Evolutionary conservation across 2,329 filamentous ascomycete species (phyloP), one percentile per base, ranked within the genome.

Genomic region (Ophiocordyceps polyrhachis-furcata): DNA sequence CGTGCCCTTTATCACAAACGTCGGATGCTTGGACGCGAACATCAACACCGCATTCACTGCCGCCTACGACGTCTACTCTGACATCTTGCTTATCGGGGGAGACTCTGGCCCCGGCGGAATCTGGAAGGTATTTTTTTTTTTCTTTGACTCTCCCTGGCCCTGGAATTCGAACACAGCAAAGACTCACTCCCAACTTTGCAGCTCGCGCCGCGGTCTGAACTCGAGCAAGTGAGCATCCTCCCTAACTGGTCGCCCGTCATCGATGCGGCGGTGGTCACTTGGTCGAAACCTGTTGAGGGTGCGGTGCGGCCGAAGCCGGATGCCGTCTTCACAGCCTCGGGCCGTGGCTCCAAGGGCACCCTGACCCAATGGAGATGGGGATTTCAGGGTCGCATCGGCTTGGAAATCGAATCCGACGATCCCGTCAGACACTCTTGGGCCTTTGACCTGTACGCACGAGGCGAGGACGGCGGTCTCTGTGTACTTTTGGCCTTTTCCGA

Each of bases 21-120:
- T 84, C 46, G 81, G 82, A 8, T 70, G 71, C 25, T 43, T 76
- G 84, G 50, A 70, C 44, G 82, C 81, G 53, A 84, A 83, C 48
- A 81, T 93, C 42, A 82, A 86, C 47, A 79, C 74, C 3, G 86
- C 86, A 3, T 93, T 96, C 57, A 81, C 86, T 44, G 83, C 79
- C 44, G 68, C 83, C n/a, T 76, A 74, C 42, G 73, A 76, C 49
- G 65, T 70, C 32, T 76, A 74, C 47, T 77, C 78, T 2, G 88
- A 94, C 57, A 71, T 93, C n/a, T 65, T 94, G 42, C 72, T 93
- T 32, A 76, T 82, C 42, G 83, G 82, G 5, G 87, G 89, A 1
- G 79, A 83, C 50, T 81, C 80, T 44, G 83, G 86, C 9, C 74
- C 80, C 48, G 88, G 88, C 7, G 78, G 80, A 1, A 69, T 91